Evolutionary conservation across 169 alveolate genomes (phyloP).

Genomic region (Plasmodium vinckei): DNA sequence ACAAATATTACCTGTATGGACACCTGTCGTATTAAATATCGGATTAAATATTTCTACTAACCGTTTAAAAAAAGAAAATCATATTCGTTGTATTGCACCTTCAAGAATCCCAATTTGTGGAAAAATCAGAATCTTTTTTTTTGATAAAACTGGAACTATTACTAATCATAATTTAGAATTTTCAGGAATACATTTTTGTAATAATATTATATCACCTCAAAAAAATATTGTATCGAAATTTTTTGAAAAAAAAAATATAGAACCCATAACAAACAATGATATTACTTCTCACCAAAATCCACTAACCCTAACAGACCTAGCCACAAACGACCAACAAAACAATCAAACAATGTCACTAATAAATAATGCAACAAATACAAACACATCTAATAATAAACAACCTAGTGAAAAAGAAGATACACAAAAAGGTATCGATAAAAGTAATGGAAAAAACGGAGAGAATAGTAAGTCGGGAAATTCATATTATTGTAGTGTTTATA

Average conservation of each 20-base stretch:
- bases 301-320: too few species aligned
- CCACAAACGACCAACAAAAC: too few species aligned
- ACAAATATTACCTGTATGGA: slow-evolving; percentile 95
- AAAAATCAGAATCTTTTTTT: slow-evolving; percentile 94
- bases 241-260: background rate
- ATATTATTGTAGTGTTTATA: too few species aligned
- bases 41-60: slow-evolving; percentile 94
- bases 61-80: slow-evolving; percentile 89
- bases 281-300: too few species aligned
- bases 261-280: too few species aligned
- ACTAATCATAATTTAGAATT: slow-evolving; percentile 94
- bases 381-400: too few species aligned
- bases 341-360: too few species aligned
- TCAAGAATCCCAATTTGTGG: slow-evolving; percentile 97
- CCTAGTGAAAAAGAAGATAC: too few species aligned
- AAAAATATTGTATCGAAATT: background rate
- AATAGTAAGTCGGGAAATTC: too few species aligned
- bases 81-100: slow-evolving; percentile 95
- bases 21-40: slow-evolving; percentile 94
- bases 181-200: slow-evolving; percentile 81
- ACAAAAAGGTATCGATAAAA: too few species aligned
- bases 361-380: too few species aligned
- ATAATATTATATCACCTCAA: slow-evolving; percentile 38
- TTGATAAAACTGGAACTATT: slow-evolving; percentile 98
- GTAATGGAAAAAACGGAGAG: too few species aligned